phyloP scores from a whole-genome alignment of 805 yeast genomes.

The Barnettozyma populi region DNA sequence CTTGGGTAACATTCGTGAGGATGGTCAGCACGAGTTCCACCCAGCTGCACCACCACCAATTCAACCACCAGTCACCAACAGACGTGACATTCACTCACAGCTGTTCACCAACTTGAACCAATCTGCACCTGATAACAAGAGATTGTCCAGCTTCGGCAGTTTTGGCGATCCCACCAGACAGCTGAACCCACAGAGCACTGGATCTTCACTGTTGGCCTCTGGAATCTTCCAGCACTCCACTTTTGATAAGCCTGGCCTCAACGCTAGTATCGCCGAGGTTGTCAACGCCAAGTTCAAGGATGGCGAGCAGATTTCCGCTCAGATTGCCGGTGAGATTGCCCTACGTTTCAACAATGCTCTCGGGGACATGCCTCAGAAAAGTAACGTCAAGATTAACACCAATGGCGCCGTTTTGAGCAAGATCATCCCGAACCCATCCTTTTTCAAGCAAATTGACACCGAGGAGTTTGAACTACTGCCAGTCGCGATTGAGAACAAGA shows the following conservation, averaged over 20 bases:
- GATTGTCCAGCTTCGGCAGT: slow-evolving; percentile 24
- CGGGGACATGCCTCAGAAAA: slow-evolving; percentile 24
- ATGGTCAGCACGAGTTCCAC: slow-evolving; percentile 18
- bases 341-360: slow-evolving; percentile 49
- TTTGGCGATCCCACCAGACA: slow-evolving; percentile 24
- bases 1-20: slow-evolving; percentile 28
- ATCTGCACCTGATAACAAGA: slow-evolving; percentile 26
- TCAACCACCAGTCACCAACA: slow-evolving; percentile 12
- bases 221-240: slow-evolving; percentile 46
- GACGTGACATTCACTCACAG: slow-evolving; percentile 41
- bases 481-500: slow-evolving; percentile 48
- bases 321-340: slow-evolving; percentile 82
- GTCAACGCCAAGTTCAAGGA: slow-evolving; percentile 68
- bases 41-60: slow-evolving; percentile 1
- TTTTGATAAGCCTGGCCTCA: slow-evolving; percentile 55
- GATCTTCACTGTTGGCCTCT: slow-evolving; percentile 31
- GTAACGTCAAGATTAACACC: slow-evolving; percentile 37
- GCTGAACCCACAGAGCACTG: slow-evolving; percentile 40
- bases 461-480: slow-evolving; percentile 43
- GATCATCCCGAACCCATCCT: slow-evolving; percentile 47
- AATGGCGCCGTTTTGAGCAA: slow-evolving; percentile 36
- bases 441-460: slow-evolving; percentile 43
- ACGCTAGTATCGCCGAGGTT: slow-evolving; percentile 82
- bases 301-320: slow-evolving; percentile 54
- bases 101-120: slow-evolving; percentile 40